phyloP scores from a whole-genome alignment of 371 early-diverging fungal genomes.

The Mucor sp. region DNA sequence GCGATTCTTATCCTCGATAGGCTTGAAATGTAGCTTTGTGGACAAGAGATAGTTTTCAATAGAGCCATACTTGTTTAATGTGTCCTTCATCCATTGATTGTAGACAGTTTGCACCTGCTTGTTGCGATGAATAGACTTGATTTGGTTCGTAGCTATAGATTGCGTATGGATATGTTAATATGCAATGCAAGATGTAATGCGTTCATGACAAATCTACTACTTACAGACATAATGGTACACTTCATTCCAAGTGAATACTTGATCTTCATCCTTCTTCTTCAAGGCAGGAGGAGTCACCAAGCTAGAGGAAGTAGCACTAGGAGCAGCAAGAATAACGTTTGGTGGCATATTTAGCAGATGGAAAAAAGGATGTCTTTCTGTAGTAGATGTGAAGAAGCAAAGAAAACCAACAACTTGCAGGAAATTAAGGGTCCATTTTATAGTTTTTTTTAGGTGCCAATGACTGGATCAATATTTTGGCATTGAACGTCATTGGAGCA shows the following conservation, averaged over 20 bases:
- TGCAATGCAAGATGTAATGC: not conserved
- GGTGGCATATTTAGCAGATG: slow-evolving; percentile 9
- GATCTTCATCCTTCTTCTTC: slow-evolving; percentile 2
- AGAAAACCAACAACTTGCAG: not conserved
- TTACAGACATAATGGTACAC: slow-evolving; percentile 28
- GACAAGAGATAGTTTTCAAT: slow-evolving; percentile 33
- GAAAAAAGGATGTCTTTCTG: not conserved
- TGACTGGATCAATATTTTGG: not conserved
- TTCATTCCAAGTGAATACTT: slow-evolving; percentile 22
- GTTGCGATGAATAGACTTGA: slow-evolving; percentile 21
- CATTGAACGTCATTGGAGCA: slow-evolving; percentile 4
- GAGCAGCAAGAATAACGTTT: slow-evolving; percentile 8
- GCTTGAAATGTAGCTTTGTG: slow-evolving; percentile 30
- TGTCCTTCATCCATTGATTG: slow-evolving; percentile 25
- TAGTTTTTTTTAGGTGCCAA: not conserved
- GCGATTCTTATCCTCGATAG: not conserved
- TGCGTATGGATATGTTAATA: not conserved
- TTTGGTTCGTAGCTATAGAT: slow-evolving; percentile 22
- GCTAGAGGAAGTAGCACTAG: not conserved
- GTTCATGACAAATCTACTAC: not conserved
- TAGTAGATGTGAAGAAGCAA: not conserved
- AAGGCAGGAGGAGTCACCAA: not conserved
- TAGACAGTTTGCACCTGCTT: slow-evolving; percentile 18
- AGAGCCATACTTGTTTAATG: slow-evolving; percentile 31
- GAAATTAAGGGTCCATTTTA: slow-evolving; percentile 14